Percentiles rank a stretch among this genome's conserved stretches.
Evolutionary conservation across 257 asterid genomes (phyloP).

Genomic region (Lycium barbarum): DNA sequence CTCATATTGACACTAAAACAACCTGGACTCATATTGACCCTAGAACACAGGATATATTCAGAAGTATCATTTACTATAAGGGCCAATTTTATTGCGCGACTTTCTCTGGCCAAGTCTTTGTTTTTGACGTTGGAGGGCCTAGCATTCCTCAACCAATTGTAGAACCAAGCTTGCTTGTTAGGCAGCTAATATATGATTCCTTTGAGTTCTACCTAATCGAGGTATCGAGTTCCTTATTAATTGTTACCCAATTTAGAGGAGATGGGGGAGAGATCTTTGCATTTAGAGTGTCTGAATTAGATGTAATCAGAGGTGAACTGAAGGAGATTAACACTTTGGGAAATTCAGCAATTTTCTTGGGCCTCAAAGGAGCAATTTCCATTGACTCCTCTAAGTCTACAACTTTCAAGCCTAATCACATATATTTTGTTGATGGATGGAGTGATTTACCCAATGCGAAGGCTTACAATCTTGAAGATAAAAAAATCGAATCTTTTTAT

Average conservation of each 20-base stretch:
- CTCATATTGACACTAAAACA: background rate
- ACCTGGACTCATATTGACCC: background rate
- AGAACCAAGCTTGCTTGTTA: background rate
- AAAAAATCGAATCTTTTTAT: background rate
- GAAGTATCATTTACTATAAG: background rate
- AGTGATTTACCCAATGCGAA: too few species aligned
- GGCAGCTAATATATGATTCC: too few species aligned
- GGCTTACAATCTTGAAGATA: background rate
- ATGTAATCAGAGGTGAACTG: background rate
- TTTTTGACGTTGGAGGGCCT: background rate
- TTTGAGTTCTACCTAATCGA: background rate
- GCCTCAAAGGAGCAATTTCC: background rate
- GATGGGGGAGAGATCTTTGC: too few species aligned
- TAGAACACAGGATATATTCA: background rate
- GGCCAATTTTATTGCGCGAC: background rate
- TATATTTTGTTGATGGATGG: background rate
- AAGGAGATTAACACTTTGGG: background rate
- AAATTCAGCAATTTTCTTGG: constrained; percentile 17
- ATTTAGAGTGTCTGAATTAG: background rate
- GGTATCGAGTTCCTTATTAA: background rate
- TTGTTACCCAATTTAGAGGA: background rate
- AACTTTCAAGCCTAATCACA: background rate
- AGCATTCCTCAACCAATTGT: background rate
- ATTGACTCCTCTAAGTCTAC: background rate
- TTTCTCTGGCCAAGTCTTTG: background rate